Percentiles rank a stretch among this genome's conserved stretches.
phyloP scores from a whole-genome alignment of 2,329 filamentous ascomycete species.

The Neobulgaria alba region DNA sequence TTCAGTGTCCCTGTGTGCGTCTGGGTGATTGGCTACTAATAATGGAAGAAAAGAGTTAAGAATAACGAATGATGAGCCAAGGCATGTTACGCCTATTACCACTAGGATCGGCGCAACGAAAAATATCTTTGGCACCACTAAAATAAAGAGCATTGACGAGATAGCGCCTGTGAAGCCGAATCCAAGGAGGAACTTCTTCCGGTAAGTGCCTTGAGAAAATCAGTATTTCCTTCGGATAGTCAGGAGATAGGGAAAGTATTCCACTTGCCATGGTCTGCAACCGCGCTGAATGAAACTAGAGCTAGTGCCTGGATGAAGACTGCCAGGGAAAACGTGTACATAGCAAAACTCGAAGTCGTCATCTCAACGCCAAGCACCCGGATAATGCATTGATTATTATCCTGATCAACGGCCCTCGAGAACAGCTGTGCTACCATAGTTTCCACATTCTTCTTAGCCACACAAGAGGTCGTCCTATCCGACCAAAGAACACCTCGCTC shows the following conservation, averaged over 20 bases:
- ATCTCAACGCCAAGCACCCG: slow-evolving; percentile 73
- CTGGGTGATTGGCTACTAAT: slow-evolving; percentile 75
- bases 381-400: slow-evolving; percentile 55
- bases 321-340: slow-evolving; percentile 94
- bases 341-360: slow-evolving; percentile 93
- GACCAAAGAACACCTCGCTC: slow-evolving; percentile 79
- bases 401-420: slow-evolving; percentile 15
- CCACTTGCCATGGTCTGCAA: slow-evolving; percentile 71
- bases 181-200: slow-evolving; percentile 73
- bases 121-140: slow-evolving; percentile 65
- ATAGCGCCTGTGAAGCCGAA: slow-evolving; percentile 80
- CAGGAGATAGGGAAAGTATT: neutral
- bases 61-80: slow-evolving; percentile 89
- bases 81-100: slow-evolving; percentile 83
- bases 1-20: neutral
- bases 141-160: slow-evolving; percentile 80
- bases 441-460: slow-evolving; percentile 30
- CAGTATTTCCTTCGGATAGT: too few species aligned
- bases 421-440: slow-evolving; percentile 16
- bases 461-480: slow-evolving; percentile 68
- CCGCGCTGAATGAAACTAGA: slow-evolving; percentile 91
- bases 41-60: slow-evolving; percentile 91
- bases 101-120: slow-evolving; percentile 73
- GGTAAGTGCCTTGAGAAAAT: slow-evolving; percentile 49
- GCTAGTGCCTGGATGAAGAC: slow-evolving; percentile 81